Conservation (phyloP, 805 yeast species). For the Candida anglica region DNA sequence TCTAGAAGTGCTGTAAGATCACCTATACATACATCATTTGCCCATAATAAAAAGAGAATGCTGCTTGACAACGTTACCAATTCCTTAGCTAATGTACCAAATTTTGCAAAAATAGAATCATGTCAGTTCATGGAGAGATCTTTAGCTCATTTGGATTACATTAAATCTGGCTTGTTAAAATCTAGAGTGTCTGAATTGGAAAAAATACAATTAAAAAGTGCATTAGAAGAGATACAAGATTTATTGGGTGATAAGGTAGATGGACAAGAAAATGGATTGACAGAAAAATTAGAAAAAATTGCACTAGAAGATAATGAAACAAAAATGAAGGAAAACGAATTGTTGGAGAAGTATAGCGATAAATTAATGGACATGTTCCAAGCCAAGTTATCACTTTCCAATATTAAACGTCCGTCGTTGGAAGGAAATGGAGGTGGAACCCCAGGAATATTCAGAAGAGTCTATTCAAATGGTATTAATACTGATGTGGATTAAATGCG, state of each 20-base stretch:
- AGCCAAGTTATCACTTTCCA: conserved; percentile 18
- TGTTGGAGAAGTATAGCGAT: conserved; percentile 38
- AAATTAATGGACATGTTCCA: conserved; percentile 26
- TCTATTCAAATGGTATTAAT: conserved; percentile 2
- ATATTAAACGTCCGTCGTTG: too few relatives aligned
- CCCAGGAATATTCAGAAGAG: conserved; percentile 1
- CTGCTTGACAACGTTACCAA: conserved; percentile 3
- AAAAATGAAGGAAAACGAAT: conserved; percentile 6
- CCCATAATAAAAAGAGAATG: neutral
- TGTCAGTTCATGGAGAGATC: conserved; percentile 10
- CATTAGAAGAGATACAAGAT: neutral
- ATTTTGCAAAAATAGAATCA: neutral
- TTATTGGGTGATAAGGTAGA: neutral
- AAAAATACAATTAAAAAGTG: neutral
- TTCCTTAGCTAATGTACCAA: neutral
- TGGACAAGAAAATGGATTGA: neutral
- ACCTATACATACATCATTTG: neutral
- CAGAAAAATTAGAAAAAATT: neutral
- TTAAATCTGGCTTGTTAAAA: conserved; percentile 10
- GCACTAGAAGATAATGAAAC: neutral
- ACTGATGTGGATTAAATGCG: conserved; percentile 5
- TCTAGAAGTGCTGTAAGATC: conserved; percentile 2
- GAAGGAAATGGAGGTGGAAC: too few relatives aligned
- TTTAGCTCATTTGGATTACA: conserved; percentile 9
- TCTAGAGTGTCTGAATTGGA: conserved; percentile 1